Evolutionary conservation across 352 stramenopile species (phyloP), one percentile per base, ranked within the genome.

Genomic region (Phytophthora cactorum): DNA sequence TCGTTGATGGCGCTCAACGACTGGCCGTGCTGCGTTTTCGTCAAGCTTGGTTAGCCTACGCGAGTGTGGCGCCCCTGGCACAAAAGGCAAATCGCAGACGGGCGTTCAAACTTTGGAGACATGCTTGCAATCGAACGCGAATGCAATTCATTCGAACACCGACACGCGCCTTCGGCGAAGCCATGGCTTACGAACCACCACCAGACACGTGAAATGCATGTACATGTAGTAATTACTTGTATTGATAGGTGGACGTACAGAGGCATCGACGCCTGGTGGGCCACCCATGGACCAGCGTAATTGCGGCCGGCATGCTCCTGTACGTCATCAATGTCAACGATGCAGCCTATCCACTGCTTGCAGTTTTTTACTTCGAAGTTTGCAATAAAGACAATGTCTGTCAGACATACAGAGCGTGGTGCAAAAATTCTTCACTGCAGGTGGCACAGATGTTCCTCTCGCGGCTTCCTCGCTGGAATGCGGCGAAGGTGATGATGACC

Each of bases 391-490:
- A 22, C 22, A 22, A 22, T 22, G 22, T 22, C 22, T 22, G 22
- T 22, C 31, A 51, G 22, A 66, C 63, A 71, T 62, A 61, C 63
- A 67, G 63, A 38, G 32, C 55, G 3, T 14, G 47, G n/a, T 49
- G 63, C 63, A 71, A 58, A 67, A 50, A 66, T 52, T 66, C 56
- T 62, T 66, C 55, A 62, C 36, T 36, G 29, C 41, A 11, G 27
- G 17, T 4, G n/a, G 5, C 27, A 38, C 66, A 73, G 52, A 69
- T 73, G 66, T 54, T 73, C 59, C 60, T 45, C 36, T 49, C 54
- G 65, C 65, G 47, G 11, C 25, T 70, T 70, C 63, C 49, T 43
- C 12, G 41, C 56, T 65, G 47, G 55, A 59, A 70, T 63, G 54
- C 22, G 22, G 22, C 22, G 22, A 22, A 68, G 41, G 36, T 58